A percentile compares a stretch with the other conserved stretches of the same genome.
Evolutionary conservation across 495 filamentous ascomycete genomes (phyloP).

Genomic region (Aspergillus steynii): DNA sequence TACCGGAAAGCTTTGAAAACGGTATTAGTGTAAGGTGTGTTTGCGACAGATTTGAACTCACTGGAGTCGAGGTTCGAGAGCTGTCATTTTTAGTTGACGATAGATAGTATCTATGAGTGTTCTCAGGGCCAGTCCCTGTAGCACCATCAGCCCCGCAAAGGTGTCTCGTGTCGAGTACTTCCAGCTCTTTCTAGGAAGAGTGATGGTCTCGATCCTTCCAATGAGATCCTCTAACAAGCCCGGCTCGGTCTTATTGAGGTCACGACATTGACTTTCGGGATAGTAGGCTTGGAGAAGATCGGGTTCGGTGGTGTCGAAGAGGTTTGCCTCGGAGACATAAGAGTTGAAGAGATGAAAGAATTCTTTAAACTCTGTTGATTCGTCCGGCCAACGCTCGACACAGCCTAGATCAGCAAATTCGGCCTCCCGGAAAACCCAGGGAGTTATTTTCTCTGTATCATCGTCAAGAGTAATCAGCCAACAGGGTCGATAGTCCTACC

Average conservation of each 20-base stretch:
- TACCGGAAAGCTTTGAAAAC: not conserved
- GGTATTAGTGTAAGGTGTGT: too few relatives aligned
- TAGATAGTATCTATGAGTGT: not conserved
- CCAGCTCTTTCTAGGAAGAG: slow-evolving; percentile 1
- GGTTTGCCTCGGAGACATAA: not conserved
- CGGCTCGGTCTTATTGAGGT: too few relatives aligned
- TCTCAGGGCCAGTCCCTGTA: not conserved
- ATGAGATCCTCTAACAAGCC: too few relatives aligned
- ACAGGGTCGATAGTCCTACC: too few relatives aligned
- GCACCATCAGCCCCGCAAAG: not conserved
- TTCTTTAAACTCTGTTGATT: not conserved
- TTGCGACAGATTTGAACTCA: too few relatives aligned
- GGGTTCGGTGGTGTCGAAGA: too few relatives aligned
- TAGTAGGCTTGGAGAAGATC: too few relatives aligned
- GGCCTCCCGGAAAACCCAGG: not conserved
- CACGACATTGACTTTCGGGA: too few relatives aligned
- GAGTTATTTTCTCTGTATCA: not conserved
- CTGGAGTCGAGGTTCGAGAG: too few relatives aligned
- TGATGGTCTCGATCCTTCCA: not conserved
- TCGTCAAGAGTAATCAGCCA: too few relatives aligned
- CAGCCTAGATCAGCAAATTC: not conserved
- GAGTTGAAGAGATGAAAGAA: not conserved
- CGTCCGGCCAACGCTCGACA: not conserved
- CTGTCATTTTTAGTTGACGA: not conserved
- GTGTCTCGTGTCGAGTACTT: not conserved